Conservation (phyloP, 2,329 filamentous ascomycete species). For the Pezicula radicicola region DNA sequence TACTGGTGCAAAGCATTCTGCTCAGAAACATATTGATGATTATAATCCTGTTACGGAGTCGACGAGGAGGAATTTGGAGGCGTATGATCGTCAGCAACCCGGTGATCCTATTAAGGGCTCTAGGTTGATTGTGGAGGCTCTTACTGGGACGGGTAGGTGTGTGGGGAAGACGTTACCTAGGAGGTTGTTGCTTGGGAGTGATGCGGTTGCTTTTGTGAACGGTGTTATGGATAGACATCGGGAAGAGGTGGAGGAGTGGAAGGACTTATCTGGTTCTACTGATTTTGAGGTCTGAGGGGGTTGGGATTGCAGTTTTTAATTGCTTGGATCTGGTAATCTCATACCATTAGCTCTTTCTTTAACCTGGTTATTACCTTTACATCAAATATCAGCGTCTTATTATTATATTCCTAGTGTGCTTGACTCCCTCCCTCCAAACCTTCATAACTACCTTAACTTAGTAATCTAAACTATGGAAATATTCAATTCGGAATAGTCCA, state of each 20-base stretch:
- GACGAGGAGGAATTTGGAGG: conserved; percentile 17
- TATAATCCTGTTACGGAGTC: background rate
- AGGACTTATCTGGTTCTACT: conserved; percentile 14
- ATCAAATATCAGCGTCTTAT: too few relatives aligned
- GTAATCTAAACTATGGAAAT: too few relatives aligned
- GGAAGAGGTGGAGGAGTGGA: conserved; percentile 14
- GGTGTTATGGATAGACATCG: conserved; percentile 18
- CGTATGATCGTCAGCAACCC: conserved; percentile 30
- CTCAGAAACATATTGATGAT: conserved; percentile 6
- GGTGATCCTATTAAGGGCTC: conserved; percentile 35
- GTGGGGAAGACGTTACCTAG: conserved; percentile 26
- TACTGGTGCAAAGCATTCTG: background rate
- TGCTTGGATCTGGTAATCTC: too few relatives aligned
- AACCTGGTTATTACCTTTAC: too few relatives aligned
- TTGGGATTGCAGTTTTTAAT: background rate
- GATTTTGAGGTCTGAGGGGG: conserved; percentile 8
- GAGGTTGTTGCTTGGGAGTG: conserved; percentile 32
- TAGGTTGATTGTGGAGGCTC: conserved; percentile 34
- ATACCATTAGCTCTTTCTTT: too few relatives aligned
- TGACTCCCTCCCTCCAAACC: too few relatives aligned
- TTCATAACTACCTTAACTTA: too few relatives aligned
- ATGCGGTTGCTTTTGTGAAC: conserved; percentile 28
- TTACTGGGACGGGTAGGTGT: conserved; percentile 28
- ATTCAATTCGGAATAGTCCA: too few relatives aligned
- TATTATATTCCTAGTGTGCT: too few relatives aligned